These are phyloP conservation scores for Amanita jacksonii DNA, from an alignment of 768 basidiomycete species.

Conservation along the genomic window DNA sequence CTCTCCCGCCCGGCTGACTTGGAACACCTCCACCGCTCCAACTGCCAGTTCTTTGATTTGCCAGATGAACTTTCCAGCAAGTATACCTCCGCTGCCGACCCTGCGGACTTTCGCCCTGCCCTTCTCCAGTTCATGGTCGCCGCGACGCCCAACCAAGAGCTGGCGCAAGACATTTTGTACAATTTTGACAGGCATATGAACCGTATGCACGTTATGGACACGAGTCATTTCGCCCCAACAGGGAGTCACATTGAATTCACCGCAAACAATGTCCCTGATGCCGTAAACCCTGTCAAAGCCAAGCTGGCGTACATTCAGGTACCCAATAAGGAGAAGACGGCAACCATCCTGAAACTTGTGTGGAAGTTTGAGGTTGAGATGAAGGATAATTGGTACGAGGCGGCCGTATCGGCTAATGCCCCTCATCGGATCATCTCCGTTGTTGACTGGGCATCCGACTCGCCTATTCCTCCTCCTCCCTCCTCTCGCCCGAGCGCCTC, in stretches of 20 bases:
- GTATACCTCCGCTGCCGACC: constrained; percentile 15
- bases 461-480: constrained; percentile 37
- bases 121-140: constrained; percentile 74
- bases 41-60: constrained; percentile 43
- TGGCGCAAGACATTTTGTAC: constrained; percentile 38
- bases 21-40: constrained; percentile 40
- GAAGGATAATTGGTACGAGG: constrained; percentile 94
- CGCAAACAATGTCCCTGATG: constrained; percentile 60
- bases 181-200: constrained; percentile 42
- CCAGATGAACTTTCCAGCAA: constrained; percentile 24
- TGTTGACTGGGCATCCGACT: constrained; percentile 91
- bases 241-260: constrained; percentile 28
- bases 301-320: constrained; percentile 77
- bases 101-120: constrained; percentile 41
- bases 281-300: constrained; percentile 75
- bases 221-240: constrained; percentile 37
- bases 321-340: constrained; percentile 49
- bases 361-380: constrained; percentile 95
- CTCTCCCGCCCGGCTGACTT: constrained; percentile 23
- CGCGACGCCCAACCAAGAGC: constrained; percentile 45
- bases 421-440: constrained; percentile 81
- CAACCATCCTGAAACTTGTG: constrained; percentile 58
- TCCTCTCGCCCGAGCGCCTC: constrained; percentile 27
- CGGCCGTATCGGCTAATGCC: constrained; percentile 62
- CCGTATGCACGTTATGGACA: constrained; percentile 34